Evolutionary conservation across 2,329 filamentous ascomycete genomes (phyloP), one percentile per base, ranked within the genome.

Genomic region (Cucurbitaria berberidis): DNA sequence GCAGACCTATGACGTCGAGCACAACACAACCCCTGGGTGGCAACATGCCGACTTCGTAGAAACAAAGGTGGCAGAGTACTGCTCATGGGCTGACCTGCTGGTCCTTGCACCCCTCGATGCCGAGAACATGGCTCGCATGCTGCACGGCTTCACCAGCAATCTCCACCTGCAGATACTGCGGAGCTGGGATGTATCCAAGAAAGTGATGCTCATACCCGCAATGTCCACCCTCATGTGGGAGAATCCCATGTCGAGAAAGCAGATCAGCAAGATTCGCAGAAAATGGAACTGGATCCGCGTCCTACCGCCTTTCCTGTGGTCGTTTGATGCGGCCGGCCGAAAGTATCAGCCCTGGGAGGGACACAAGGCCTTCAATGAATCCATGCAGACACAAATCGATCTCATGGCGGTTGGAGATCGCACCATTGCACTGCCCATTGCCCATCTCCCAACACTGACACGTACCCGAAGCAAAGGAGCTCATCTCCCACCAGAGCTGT

Each of bases 201-300:
- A 88, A 64, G 89, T 96, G 26, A 77, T 96, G 43, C 78, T 97
- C 51, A 87, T 96, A 6, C 92, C 93, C 0, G 91, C 90, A 60
- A 96, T 97, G 92, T 93, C 90, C 29, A 86, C 86, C 1, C 84
- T 89, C 55, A 92, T 93, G 86, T 96, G 91, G 91, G 87, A 93
- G 69, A 92, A 95, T 66, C 91, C 92, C 2, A 87, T 93, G 77
- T 96, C 91, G 15, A 90, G 90, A 77, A 89, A 91, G 66, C 92
- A 96, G 70, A 82, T 96, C 55, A 89, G 85, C 74, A 95, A 96
- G 76, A 85, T 96, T 36, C 84, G 88, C 59, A 81, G 86, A 58
- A 93, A 91, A 72, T 96, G 91, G 91, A 88, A 87, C 47, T 96
- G 91, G 91, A 85, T 96, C 46, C 84, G 89, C 57, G 86, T 95